Conservation (phyloP, 1,284 basidiomycete genomes). For the Acaromyces ingoldii region DNA sequence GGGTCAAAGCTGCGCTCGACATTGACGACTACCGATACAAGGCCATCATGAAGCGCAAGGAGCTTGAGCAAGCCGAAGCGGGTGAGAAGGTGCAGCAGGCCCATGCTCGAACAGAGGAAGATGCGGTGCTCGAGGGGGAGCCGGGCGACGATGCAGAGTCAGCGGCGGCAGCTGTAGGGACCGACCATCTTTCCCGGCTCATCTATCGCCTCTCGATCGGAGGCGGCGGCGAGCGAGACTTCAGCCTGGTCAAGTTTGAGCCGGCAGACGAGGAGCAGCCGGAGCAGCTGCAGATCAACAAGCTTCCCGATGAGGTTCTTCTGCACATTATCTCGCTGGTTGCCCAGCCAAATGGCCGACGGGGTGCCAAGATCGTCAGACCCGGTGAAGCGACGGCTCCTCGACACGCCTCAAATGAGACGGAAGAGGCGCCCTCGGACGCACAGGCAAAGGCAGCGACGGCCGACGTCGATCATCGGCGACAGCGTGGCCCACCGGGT, state of each 20-base stretch:
- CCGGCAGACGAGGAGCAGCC: slow-evolving; percentile 32
- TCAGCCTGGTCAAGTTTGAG: slow-evolving; percentile 15
- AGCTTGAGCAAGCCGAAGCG: slow-evolving; percentile 9
- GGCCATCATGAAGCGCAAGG: slow-evolving; percentile 30
- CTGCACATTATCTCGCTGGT: slow-evolving; percentile 29
- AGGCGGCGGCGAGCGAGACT: slow-evolving; percentile 24
- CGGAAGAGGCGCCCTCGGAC: not conserved
- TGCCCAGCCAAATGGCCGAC: slow-evolving; percentile 23
- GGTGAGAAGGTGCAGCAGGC: not conserved
- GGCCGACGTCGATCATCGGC: not conserved
- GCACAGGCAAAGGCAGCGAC: not conserved
- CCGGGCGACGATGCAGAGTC: no score
- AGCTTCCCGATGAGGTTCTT: slow-evolving; percentile 42
- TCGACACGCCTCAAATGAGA: not conserved
- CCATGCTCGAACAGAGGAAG: not conserved
- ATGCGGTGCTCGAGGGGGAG: no score
- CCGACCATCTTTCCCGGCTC: slow-evolving; percentile 15
- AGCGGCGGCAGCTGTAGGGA: no score
- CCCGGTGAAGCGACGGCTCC: not conserved
- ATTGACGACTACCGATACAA: slow-evolving; percentile 29
- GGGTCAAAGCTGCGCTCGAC: slow-evolving; percentile 28
- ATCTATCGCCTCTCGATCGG: slow-evolving; percentile 18
- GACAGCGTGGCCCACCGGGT: not conserved
- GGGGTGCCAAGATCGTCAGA: slow-evolving; percentile 31
- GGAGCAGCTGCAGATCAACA: slow-evolving; percentile 18